A percentile compares a stretch with the other conserved stretches of the same genome.
Conservation (phyloP, 225 moss, liverwort and hornwort species). For the Antitrichia curtipendula region DNA sequence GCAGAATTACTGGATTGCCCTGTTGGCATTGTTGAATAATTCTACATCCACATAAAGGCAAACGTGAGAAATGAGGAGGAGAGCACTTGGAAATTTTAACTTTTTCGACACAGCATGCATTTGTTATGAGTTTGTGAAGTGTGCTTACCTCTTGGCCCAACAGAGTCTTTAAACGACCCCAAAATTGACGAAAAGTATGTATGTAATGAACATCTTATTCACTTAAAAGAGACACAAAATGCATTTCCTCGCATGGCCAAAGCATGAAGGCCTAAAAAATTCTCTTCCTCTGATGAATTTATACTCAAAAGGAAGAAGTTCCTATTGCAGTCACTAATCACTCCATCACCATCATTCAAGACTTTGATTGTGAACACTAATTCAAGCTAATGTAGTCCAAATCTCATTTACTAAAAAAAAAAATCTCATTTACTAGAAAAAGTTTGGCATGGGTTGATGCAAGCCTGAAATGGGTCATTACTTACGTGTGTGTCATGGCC, state of each 20-base stretch:
- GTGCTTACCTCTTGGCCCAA: not conserved
- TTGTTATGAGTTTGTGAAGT: not conserved
- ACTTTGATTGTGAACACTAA: too few species aligned
- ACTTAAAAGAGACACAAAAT: not conserved
- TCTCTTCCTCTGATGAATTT: not conserved
- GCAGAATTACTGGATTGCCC: not conserved
- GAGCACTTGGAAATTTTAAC: too few species aligned
- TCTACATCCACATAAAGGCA: not conserved
- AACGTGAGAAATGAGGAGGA: not conserved
- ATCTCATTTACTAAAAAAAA: not conserved
- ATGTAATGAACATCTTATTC: not conserved
- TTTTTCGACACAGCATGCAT: not conserved
- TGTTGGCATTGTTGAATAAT: not conserved
- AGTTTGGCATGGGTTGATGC: accelerated
- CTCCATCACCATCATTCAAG: not conserved
- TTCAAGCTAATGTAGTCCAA: not conserved
- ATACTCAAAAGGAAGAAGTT: too few species aligned
- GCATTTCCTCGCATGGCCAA: not conserved
- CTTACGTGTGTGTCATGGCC: accelerated
- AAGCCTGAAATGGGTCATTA: accelerated
- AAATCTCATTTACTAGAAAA: not conserved
- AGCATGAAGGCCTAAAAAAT: too few species aligned
- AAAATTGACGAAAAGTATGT: too few species aligned
- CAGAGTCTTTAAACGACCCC: accelerated
- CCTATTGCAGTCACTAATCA: too few species aligned